Evolutionary conservation across 2,329 filamentous ascomycete species (phyloP), one percentile per base, ranked within the genome.

Genomic region (Pestalotiopsis sp.): DNA sequence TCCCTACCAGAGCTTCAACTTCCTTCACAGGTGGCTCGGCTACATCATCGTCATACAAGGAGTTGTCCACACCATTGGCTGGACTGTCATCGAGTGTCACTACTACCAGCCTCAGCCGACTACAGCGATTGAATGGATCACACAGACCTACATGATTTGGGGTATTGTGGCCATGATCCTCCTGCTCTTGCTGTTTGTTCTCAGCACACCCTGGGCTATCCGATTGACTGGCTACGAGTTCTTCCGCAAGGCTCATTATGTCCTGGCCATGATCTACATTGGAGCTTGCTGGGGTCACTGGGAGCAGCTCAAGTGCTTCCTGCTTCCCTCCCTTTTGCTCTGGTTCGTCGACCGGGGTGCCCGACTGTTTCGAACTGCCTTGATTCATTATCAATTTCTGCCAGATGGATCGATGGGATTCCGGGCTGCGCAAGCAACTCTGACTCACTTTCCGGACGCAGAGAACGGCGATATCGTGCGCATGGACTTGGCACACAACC

Each of bases 271-370:
- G 81, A 78, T 94, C 4, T 95, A 93, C 78, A 87, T 94, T 13
- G 92, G 91, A 4, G 91, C 91, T 3, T 91, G 91, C 78, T 93
- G 91, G 87, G 92, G 86, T 1, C 92, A 95, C 76, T 95, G 92
- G 92, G 78, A 84, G 65, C 82, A 89, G 65, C 82, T 94, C 4
- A 84, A 86, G 61, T 92, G 90, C 76, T 94, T 91, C 81, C 84
- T 94, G 76, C 84, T 92, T 59, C 89, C 92, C 0, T 87, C 87
- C 0, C 79, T 94, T 4, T 80, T 88, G 1, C 83, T 94, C 17
- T 91, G 91, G 85, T 83, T 87, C 67, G 71, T 92, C 27, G 92
- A 94, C 74, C 86, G 91, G 7, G 84, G 80, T 1, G 82, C 89
- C 11, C 84, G 92, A 5, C 77, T 90, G 1, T 75, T 88, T 7